Evolutionary conservation across 2,329 filamentous ascomycete genomes (phyloP).

Genomic region (Fusarium tjaetaba): DNA sequence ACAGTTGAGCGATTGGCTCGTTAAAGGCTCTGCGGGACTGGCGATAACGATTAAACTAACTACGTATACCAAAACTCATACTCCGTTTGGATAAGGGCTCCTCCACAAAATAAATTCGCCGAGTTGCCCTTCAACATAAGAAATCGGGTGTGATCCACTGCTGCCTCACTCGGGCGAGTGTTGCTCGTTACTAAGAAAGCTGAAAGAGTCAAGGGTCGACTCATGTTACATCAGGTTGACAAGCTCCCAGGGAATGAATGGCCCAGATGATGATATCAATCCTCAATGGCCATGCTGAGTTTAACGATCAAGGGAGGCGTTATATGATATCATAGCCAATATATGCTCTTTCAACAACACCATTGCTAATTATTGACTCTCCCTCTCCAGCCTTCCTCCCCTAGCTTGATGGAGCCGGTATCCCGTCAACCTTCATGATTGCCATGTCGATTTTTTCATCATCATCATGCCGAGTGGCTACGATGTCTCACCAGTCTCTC

Average conservation of each 20-base stretch:
- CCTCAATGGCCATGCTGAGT: neutral
- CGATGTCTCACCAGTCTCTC: conserved; percentile 39
- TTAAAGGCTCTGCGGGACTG: conserved; percentile 20
- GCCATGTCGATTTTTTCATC: neutral
- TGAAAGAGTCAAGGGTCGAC: neutral
- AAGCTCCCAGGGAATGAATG: neutral
- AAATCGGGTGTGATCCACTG: conserved; percentile 5
- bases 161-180: conserved; percentile 17
- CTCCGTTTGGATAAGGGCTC: conserved; percentile 28
- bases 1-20: conserved; percentile 30
- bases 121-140: neutral
- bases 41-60: conserved; percentile 1
- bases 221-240: neutral
- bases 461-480: conserved; percentile 19
- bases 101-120: conserved; percentile 6
- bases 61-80: neutral
- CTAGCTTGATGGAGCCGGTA: neutral
- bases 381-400: conserved; percentile 4
- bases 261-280: neutral
- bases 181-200: neutral
- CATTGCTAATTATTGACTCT: conserved; percentile 21
- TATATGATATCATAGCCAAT: conserved; percentile 9
- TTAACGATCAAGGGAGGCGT: neutral
- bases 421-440: conserved; percentile 8
- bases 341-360: conserved; percentile 6